Conservation (phyloP, 2,329 filamentous ascomycete species). For the Aspergillus sp. region DNA sequence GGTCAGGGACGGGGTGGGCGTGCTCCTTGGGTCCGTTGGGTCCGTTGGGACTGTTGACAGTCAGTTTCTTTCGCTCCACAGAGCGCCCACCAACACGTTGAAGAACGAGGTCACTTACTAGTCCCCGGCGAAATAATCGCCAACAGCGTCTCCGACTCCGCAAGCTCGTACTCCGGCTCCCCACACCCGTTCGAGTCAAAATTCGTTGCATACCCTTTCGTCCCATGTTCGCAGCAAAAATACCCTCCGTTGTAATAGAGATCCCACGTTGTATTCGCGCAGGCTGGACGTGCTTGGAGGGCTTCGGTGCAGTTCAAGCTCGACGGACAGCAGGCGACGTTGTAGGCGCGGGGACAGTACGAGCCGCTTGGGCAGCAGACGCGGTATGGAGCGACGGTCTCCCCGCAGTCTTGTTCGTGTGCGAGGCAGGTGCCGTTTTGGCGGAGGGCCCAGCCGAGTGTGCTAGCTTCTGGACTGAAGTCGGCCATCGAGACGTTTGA, state of each 20-base stretch:
- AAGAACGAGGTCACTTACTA: not conserved
- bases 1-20: not conserved
- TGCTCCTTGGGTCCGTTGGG: not conserved
- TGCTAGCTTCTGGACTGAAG: not conserved
- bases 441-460: slow-evolving; percentile 7
- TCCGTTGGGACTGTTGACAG: not conserved
- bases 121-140: not conserved
- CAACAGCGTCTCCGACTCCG: not conserved
- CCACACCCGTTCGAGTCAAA: slow-evolving; percentile 7
- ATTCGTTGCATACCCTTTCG: slow-evolving; percentile 6
- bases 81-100: too few species aligned
- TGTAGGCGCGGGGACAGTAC: slow-evolving; percentile 13
- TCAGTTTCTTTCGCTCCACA: not conserved
- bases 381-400: slow-evolving; percentile 2
- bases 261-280: slow-evolving; percentile 14
- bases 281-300: not conserved
- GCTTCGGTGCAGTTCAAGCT: slow-evolving; percentile 1
- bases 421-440: slow-evolving; percentile 10
- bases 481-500: not conserved
- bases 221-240: slow-evolving; percentile 10
- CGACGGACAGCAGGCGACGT: slow-evolving; percentile 10
- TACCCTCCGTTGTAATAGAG: slow-evolving; percentile 15
- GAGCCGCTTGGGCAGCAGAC: slow-evolving; percentile 10
- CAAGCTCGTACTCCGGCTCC: not conserved
- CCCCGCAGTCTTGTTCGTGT: slow-evolving; percentile 9